phyloP scores from a whole-genome alignment of 1,284 basidiomycete genomes.

The Leccinum subrobustum region DNA sequence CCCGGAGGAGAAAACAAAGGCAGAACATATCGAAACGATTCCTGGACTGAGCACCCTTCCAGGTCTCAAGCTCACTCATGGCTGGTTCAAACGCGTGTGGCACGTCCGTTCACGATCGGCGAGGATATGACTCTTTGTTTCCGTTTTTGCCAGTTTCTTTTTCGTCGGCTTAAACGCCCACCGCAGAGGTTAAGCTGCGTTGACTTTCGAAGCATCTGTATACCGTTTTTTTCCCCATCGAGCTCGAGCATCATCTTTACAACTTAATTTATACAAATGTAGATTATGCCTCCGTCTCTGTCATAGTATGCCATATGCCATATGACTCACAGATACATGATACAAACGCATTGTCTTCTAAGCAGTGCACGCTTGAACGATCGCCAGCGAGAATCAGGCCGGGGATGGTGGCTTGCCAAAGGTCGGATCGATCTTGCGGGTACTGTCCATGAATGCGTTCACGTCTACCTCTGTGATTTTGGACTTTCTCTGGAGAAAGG shows the following conservation, averaged over 20 bases:
- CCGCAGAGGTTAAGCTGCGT: slow-evolving; percentile 2
- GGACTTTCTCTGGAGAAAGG: slow-evolving; percentile 63
- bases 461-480: slow-evolving; percentile 82
- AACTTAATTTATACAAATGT: slow-evolving; percentile 4
- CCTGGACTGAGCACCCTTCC: slow-evolving; percentile 27
- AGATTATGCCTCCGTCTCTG: slow-evolving; percentile 1
- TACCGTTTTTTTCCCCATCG: not conserved
- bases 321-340: slow-evolving; percentile 1
- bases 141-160: not conserved
- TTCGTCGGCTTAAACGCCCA: not conserved
- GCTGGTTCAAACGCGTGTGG: slow-evolving; percentile 34
- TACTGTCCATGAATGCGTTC: slow-evolving; percentile 80
- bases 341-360: slow-evolving; percentile 5
- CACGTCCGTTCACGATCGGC: slow-evolving; percentile 29
- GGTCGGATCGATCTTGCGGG: slow-evolving; percentile 73
- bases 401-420: slow-evolving; percentile 28
- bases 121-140: slow-evolving; percentile 17
- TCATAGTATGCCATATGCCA: not conserved
- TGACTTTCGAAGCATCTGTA: slow-evolving; percentile 8
- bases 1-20: slow-evolving; percentile 8
- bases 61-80: slow-evolving; percentile 27
- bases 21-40: slow-evolving; percentile 24
- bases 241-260: not conserved
- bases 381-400: not conserved
- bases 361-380: not conserved